Evolutionary conservation across 331 rosid species (phyloP), one percentile per base, ranked within the genome.

Genomic region (Quercus lobata): DNA sequence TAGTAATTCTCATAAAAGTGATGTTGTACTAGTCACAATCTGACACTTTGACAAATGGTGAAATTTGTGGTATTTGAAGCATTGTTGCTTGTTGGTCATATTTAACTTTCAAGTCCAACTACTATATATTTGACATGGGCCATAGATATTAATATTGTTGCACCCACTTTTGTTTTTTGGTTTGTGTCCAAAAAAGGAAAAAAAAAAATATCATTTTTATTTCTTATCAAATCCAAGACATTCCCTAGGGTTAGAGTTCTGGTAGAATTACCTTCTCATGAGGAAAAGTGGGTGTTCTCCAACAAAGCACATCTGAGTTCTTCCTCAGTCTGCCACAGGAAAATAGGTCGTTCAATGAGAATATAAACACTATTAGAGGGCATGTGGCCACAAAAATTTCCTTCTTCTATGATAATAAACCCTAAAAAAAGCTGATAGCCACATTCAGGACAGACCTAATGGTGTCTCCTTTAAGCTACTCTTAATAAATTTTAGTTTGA

Each of bases 301-400:
- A 83, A 78, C 87, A 85, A 58, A 78, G 87, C 76, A 78, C 11
- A 62, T 76, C 83, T 54, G 86, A 82, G 37, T 78, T 71, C 65
- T 76, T 69, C 71, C 75, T 84, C 68, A 34, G 66, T 70, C 90
- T 84, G 91, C 81, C 75, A 53, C 53, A 35, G 72, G 5, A 14
- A 68, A 49, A 68, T 11, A 35, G 37, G 53, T 18, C 19, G 15
- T 68, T 68, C 72, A 68, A 68, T 68, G 21, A 68, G 27, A 68
- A 68, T 19, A 60, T 60, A 11, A 60, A 60, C 32, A n/a, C 72
- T 6, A 34, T 35, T 68, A 35, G 37, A 35, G 53, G 37, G 17
- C 72, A 9, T 9, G 29, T 35, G 53, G 37, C 53, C 10, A 68
- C 19, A 9, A 18, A 66, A 32, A 18, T 6, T 6, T 18, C 71